These are phyloP conservation scores for Eudorina sp. DNA, from an alignment of 139 green algal species.

Conservation along the genomic window DNA sequence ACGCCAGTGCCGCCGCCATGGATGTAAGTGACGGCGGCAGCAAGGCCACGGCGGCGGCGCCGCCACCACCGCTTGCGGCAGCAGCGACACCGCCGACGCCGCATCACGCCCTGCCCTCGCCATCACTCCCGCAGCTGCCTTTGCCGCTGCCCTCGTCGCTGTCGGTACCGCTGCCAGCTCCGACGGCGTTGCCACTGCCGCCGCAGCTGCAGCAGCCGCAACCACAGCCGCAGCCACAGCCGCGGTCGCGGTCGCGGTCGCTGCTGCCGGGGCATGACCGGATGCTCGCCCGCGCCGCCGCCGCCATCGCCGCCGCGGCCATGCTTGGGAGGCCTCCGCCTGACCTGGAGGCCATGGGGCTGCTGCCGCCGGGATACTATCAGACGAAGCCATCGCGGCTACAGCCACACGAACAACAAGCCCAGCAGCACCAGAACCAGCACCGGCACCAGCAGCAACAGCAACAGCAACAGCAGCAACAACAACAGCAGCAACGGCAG, in stretches of 20 bases:
- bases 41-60: not conserved
- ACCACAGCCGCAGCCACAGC: not conserved
- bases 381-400: not conserved
- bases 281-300: not conserved
- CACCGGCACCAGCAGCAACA: not conserved
- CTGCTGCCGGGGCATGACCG: not conserved
- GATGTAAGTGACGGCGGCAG: not conserved
- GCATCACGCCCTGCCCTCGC: no score
- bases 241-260: not conserved
- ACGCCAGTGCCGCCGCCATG: not conserved
- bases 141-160: no score
- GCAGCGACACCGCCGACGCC: no score
- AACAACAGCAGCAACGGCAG: no score
- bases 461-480: not conserved
- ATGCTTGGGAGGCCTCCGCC: conserved; percentile 8
- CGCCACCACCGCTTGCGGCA: not conserved
- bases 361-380: not conserved
- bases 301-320: conserved; percentile 21
- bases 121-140: no score
- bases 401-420: not conserved
- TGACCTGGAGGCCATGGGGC: conserved; percentile 10
- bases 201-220: no score
- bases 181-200: no score
- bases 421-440: not conserved
- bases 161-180: no score